Conservation (phyloP, 164 flowering plant genomes). For the Dillenia turbinata region DNA sequence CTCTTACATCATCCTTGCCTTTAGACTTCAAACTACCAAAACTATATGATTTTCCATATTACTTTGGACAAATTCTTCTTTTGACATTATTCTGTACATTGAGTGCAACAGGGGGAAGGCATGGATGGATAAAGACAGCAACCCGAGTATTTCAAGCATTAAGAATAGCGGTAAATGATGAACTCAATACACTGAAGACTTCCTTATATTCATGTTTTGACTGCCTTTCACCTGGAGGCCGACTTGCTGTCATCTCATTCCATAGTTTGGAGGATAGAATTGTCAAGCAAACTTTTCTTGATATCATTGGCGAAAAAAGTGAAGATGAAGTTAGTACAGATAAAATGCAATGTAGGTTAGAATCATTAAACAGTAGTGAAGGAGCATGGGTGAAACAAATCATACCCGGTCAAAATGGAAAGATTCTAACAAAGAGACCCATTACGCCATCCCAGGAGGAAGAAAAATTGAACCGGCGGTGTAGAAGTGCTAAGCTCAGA, state of each 20-base stretch:
- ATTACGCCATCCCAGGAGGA: conserved; percentile 84
- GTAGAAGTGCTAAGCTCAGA: conserved; percentile 94
- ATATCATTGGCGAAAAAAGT: conserved; percentile 36
- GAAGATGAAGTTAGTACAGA: not conserved
- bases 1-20: too few species aligned
- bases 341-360: conserved; percentile 5
- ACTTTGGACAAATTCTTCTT: too few species aligned
- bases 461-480: conserved; percentile 59
- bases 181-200: conserved; percentile 63
- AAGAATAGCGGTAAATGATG: conserved; percentile 94
- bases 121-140: conserved; percentile 98
- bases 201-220: conserved; percentile 71
- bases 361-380: conserved; percentile 10
- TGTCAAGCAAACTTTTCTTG: conserved; percentile 86
- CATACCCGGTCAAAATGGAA: conserved; percentile 51
- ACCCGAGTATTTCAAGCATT: conserved; percentile 94
- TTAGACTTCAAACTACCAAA: too few species aligned
- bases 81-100: too few species aligned
- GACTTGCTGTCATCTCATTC: conserved; percentile 94
- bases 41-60: too few species aligned
- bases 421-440: conserved; percentile 85
- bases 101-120: conserved; percentile 48
- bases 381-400: conserved; percentile 72
- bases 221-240: conserved; percentile 78
- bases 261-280: conserved; percentile 99